These are phyloP conservation scores for Pyricularia sp. DNA, from an alignment of 2,329 filamentous ascomycete species.

Conservation along the genomic window DNA sequence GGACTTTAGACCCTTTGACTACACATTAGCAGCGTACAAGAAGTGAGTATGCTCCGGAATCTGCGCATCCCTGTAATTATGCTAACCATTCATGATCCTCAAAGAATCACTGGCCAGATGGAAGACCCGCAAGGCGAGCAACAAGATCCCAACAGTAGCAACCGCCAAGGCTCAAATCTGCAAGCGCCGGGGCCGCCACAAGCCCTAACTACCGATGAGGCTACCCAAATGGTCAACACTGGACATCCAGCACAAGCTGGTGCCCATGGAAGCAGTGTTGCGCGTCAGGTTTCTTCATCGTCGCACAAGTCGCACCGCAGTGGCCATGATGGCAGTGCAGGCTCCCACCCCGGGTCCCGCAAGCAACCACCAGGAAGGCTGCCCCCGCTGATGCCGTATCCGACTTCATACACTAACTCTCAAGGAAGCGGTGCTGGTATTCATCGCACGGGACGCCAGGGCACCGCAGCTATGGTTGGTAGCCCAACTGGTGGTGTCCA, in stretches of 20 bases:
- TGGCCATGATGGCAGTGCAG: constrained; percentile 15
- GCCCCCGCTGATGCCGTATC: constrained; percentile 35
- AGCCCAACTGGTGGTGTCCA: constrained; percentile 79
- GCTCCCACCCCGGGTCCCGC: constrained; percentile 15
- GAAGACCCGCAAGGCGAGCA: constrained; percentile 13
- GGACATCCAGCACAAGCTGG: constrained; percentile 2
- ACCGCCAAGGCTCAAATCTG: neutral
- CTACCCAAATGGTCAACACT: constrained; percentile 21
- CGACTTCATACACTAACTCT: constrained; percentile 32
- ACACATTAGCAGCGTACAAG: constrained; percentile 72
- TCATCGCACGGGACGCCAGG: constrained; percentile 21
- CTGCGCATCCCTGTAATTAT: neutral
- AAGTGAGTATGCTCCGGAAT: constrained; percentile 39
- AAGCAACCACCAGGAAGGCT: constrained; percentile 18
- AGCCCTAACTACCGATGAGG: constrained; percentile 43
- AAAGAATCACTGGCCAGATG: constrained; percentile 12
- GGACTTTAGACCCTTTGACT: constrained; percentile 92
- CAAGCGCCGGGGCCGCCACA: constrained; percentile 22
- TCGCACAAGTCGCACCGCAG: constrained; percentile 7
- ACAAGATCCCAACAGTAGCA: constrained; percentile 8
- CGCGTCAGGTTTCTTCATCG: constrained; percentile 9
- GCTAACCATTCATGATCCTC: neutral
- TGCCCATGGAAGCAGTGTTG: neutral
- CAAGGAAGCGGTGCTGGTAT: constrained; percentile 5
- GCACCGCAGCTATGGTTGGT: constrained; percentile 55